These are phyloP conservation scores for Moniliophthora roreri DNA, from an alignment of 1,284 basidiomycete genomes.

Conservation along the genomic window DNA sequence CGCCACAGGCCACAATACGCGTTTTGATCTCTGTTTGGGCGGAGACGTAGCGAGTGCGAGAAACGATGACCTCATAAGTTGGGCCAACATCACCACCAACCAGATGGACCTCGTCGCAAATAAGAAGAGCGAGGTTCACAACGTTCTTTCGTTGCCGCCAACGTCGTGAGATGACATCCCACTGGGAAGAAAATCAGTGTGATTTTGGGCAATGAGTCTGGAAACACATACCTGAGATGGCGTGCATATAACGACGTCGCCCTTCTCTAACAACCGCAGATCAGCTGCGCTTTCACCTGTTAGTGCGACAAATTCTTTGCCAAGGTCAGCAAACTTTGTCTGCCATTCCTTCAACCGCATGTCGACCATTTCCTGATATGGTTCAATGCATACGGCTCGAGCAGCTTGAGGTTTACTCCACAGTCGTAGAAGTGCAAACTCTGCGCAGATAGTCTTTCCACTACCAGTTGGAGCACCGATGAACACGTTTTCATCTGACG, in stretches of 20 bases:
- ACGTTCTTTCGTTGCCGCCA: conserved; percentile 99
- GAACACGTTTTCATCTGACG: conserved; percentile 94
- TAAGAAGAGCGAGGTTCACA: conserved; percentile 88
- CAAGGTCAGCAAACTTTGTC: conserved; percentile 78
- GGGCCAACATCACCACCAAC: conserved; percentile 93
- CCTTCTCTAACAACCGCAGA: conserved; percentile 87
- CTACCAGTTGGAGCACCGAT: conserved; percentile 96
- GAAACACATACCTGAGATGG: conserved; percentile 66
- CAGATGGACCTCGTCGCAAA: conserved; percentile 94
- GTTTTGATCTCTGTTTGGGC: conserved; percentile 93
- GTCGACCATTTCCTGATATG: conserved; percentile 97
- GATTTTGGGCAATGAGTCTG: not conserved
- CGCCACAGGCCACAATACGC: conserved; percentile 90
- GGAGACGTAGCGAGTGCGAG: conserved; percentile 91
- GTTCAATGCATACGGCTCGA: conserved; percentile 95
- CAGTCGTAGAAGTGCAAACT: conserved; percentile 89
- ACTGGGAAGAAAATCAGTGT: conserved; percentile 47
- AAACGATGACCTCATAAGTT: conserved; percentile 95
- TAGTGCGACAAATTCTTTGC: conserved; percentile 90
- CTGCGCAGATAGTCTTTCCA: conserved; percentile 97
- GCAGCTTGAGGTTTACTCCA: conserved; percentile 86
- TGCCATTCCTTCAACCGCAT: conserved; percentile 88
- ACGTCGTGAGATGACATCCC: conserved; percentile 94
- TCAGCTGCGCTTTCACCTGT: conserved; percentile 97
- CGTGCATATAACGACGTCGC: conserved; percentile 91